Conservation (phyloP, 2,329 filamentous ascomycete species). For the Epichloe typhina region DNA sequence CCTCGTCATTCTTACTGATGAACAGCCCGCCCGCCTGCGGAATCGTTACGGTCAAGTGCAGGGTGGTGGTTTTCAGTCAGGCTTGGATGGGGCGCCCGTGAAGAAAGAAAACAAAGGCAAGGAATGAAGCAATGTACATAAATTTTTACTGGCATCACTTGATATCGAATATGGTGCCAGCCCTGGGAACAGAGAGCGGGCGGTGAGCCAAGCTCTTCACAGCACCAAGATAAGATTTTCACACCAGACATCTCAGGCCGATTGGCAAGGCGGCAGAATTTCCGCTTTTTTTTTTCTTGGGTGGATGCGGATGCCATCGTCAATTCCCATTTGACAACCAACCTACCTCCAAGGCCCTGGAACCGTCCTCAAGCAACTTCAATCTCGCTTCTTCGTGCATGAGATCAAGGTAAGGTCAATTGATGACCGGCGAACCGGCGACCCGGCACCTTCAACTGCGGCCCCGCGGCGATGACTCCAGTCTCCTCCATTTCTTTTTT, state of each 20-base stretch:
- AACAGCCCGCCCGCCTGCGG: too few species aligned
- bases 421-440: not conserved
- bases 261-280: conserved; percentile 6
- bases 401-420: not conserved
- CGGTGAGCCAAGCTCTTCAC: conserved; percentile 4
- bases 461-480: not conserved
- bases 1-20: too few species aligned
- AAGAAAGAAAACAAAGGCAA: too few species aligned
- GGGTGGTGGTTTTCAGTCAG: too few species aligned
- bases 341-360: not conserved
- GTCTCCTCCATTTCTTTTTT: not conserved
- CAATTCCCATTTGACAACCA: not conserved
- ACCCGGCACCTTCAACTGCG: not conserved
- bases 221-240: not conserved
- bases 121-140: too few species aligned
- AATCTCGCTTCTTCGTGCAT: not conserved
- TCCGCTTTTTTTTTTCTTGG: conserved; percentile 2
- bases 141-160: not conserved
- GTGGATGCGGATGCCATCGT: not conserved
- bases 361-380: not conserved
- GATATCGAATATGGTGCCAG: not conserved
- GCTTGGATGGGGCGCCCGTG: too few species aligned
- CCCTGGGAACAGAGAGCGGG: not conserved
- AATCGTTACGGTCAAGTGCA: too few species aligned
- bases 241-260: not conserved